Base-by-base conservation (phyloP, 768 basidiomycete species). In the Kwoniella botswanensis region DNA sequence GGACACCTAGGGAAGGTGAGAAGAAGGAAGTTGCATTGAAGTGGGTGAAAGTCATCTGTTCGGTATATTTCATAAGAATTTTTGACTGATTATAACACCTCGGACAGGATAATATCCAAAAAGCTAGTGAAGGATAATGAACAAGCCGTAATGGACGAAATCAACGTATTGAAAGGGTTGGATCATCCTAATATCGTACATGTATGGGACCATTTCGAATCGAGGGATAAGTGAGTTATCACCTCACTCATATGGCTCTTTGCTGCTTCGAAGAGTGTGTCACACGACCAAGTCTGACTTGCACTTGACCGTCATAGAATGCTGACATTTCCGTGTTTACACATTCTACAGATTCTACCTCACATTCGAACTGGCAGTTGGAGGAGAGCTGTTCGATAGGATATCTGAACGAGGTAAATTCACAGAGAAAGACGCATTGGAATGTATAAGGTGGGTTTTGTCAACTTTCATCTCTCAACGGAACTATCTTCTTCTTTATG, bases 361-460 rank as follows among this genome's bases (percentile, higher is more conserved):
- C n/a, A 88, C 92, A 0, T 97, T 97, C 78, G 93, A 98, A 83
- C 90, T 98, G 10, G 96, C 94, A 0, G 87, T 89, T 0, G 96
- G 97, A 5, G 97, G 97, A 41, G 97, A 98, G 79, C 88, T 98
- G 1, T 99, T 99, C 80, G 92, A 94, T 61, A 88, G 93, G 56
- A 93, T 98, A 73, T 84, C 91, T 56, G 85, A 90, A 71, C 88
- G 87, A 71, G 97, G 97, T 15, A 95, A 92, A 77, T 98, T 98
- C 76, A 96, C 94, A 0, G 97, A 99, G 81, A 88, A 88, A 56
- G 94, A 98, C 79, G 97, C 94, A 1, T 89, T 93, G 5, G 81
- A 85, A 1, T 92, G 94, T 10, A 85, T 95, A 15, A 85, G 87
- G 90, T 93, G 54, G 44, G 90, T 87, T 29, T 24, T 22, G 60